Base-by-base conservation (phyloP, 768 basidiomycete species). In the Dendrothele bispora region DNA sequence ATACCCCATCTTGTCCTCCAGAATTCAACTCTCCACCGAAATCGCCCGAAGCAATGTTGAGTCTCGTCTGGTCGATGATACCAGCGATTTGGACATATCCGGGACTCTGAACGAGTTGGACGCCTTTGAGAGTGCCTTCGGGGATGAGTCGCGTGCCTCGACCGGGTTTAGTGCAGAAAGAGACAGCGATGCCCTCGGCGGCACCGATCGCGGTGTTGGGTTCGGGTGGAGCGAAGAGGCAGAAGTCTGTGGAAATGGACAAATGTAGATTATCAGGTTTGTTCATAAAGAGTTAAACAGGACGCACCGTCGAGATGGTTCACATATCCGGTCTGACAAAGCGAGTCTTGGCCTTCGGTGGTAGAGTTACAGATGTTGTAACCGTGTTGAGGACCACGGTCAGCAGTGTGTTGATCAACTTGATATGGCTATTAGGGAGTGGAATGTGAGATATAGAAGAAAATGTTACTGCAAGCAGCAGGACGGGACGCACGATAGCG, bases 1-100 rank as follows among this genome's bases (percentile, higher is more conserved):
- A 48, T 14, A 54, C 48, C 46, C 54, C 38, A 25, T 46, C 54
- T 29, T 86, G 85, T 49, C 88, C 87, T 52, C 85, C 83, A 14
- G 86, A 80, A 62, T 90, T 85, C 43, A 89, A 74, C 65, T 91
- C 89, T 48, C 89, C 90, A 54, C 91, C 90, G 27, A 57, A 77
- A 56, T 92, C 90, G 11, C 48, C 62, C 0, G 61, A 10, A 10
- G 61, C 46, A 17, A 91, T 53, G 65, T 86, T 73, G 52, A 92
- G 64, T 38, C 59, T 51, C 3, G 67, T 68, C 66, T 91, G 87
- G 59, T 90, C 70, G 50, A 84, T 69, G 64, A 74, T 80, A 7
- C 86, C 90, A 32, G 74, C 72, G 49, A 86, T 69, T 58, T 82
- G 79, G 29, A 80, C 61, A 55, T 87, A 88, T 49, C 73, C 74